Percentiles rank a stretch among this genome's conserved stretches.
Evolutionary conservation across 257 asterid species (phyloP).

Genomic region (Solanum lycopersicoides): DNA sequence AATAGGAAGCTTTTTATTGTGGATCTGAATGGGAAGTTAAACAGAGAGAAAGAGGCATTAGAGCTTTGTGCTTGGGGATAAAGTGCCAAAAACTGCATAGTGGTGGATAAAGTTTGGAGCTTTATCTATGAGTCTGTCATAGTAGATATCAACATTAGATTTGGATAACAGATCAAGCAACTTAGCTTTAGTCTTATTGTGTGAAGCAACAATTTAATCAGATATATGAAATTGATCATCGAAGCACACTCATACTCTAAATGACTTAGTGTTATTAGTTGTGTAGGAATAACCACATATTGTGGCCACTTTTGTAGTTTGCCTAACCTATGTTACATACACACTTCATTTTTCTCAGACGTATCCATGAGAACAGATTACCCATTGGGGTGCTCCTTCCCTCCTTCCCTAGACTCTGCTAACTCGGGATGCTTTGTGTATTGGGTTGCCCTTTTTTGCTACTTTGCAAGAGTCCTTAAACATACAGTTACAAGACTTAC

Average conservation of each 20-base stretch:
- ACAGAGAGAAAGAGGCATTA: neutral
- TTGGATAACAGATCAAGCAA: neutral
- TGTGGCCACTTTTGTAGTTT: neutral
- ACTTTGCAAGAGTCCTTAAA: neutral
- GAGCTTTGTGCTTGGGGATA: neutral
- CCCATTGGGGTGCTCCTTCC: neutral
- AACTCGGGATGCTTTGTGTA: neutral
- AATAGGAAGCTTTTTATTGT: neutral
- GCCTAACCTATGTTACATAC: neutral
- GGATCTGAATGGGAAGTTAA: neutral
- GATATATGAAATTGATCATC: neutral
- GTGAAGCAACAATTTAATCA: neutral
- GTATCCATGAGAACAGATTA: neutral
- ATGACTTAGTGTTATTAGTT: neutral
- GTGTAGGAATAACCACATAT: neutral
- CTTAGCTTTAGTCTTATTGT: neutral
- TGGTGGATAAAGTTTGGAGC: neutral
- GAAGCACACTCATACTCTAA: neutral
- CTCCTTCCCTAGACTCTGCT: neutral
- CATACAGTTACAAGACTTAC: neutral
- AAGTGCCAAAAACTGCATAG: neutral
- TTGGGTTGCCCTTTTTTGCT: neutral
- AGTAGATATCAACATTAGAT: neutral
- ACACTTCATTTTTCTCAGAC: neutral
- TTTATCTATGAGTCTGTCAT: neutral